Conservation (phyloP, 495 filamentous ascomycete species). For the Margaritispora aquatica region DNA sequence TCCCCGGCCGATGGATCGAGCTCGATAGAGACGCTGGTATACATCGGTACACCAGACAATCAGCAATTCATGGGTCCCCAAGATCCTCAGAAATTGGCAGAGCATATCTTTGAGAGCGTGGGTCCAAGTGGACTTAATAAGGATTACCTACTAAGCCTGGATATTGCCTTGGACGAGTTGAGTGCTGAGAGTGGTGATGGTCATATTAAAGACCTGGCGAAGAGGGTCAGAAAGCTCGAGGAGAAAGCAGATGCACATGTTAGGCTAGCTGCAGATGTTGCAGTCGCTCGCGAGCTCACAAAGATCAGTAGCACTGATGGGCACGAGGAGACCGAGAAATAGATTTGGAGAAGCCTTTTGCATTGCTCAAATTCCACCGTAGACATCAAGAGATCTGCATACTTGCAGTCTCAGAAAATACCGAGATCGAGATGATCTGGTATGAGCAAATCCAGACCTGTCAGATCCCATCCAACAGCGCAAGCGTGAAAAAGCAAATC, state of each 20-base stretch:
- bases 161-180: constrained; percentile 67
- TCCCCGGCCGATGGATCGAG: constrained; percentile 46
- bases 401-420: constrained; percentile 20
- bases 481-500: constrained; percentile 17
- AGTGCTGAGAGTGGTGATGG: constrained; percentile 75
- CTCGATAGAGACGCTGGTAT: constrained; percentile 55
- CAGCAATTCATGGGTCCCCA: constrained; percentile 87
- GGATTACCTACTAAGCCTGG: constrained; percentile 83
- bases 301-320: constrained; percentile 47
- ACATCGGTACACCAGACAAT: constrained; percentile 92
- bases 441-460: constrained; percentile 11
- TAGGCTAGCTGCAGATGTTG: constrained; percentile 5
- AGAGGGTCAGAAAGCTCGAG: constrained; percentile 49
- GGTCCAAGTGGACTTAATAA: constrained; percentile 88
- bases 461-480: constrained; percentile 1
- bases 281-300: constrained; percentile 34
- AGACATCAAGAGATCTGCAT: constrained; percentile 19
- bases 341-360: constrained; percentile 24
- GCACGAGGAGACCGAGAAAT: constrained; percentile 53
- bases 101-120: constrained; percentile 67
- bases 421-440: constrained; percentile 25
- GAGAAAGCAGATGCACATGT: constrained; percentile 15
- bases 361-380: constrained; percentile 19
- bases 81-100: constrained; percentile 72
- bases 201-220: constrained; percentile 64